phyloP scores from a whole-genome alignment of 1,284 basidiomycete species.

The Apiotrichum veenhuisii region DNA sequence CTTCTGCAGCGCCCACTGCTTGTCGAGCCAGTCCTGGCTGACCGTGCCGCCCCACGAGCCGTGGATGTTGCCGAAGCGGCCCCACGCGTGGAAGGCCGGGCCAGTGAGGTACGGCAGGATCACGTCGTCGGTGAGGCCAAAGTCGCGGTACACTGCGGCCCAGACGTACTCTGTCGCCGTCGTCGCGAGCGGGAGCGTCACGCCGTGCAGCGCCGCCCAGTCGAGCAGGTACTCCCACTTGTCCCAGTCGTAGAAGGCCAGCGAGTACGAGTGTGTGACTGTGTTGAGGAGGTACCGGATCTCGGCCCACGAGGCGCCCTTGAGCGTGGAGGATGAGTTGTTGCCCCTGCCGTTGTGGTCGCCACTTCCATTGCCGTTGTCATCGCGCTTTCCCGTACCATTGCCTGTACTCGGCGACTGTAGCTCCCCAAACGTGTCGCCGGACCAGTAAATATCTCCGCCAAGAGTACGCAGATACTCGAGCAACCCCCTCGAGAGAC shows the following conservation, averaged over 20 bases:
- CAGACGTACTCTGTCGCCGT: conserved; percentile 52
- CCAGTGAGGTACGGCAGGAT: conserved; percentile 50
- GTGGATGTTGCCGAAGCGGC: conserved; percentile 53
- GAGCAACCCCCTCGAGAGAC: conserved; percentile 17
- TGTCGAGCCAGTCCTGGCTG: conserved; percentile 49
- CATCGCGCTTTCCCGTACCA: too few relatives aligned
- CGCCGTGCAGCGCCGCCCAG: conserved; percentile 53
- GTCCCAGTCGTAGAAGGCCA: conserved; percentile 51
- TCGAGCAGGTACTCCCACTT: conserved; percentile 54
- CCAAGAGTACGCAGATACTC: conserved; percentile 13
- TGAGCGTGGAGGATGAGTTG: not conserved
- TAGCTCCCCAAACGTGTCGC: conserved; percentile 14
- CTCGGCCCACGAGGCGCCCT: conserved; percentile 19
- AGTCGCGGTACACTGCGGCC: conserved; percentile 49
- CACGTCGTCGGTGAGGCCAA: conserved; percentile 48
- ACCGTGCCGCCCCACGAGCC: conserved; percentile 50
- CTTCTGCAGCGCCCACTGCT: conserved; percentile 51
- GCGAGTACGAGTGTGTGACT: conserved; percentile 53
- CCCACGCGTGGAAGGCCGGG: conserved; percentile 54
- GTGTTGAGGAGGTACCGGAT: conserved; percentile 47
- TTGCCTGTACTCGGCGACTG: too few relatives aligned
- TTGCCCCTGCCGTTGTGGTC: not conserved
- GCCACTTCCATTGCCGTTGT: too few relatives aligned
- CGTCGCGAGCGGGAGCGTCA: conserved; percentile 54
- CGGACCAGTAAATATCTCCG: conserved; percentile 19